These are phyloP conservation scores for Phytopythium sindhum DNA, from an alignment of 352 stramenopile genomes.

Conservation along the genomic window DNA sequence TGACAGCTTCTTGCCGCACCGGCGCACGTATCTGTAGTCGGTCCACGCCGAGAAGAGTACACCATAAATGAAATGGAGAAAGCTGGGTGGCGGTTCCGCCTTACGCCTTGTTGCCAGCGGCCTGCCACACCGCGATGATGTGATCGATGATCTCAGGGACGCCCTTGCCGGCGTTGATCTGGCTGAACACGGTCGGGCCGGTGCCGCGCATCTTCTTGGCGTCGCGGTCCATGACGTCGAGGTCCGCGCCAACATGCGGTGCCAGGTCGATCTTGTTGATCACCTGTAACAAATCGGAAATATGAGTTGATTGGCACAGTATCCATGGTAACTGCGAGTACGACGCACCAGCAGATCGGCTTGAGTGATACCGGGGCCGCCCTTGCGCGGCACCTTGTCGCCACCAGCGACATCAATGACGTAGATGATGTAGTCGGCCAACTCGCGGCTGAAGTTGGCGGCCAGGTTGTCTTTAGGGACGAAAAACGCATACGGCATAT, in stretches of 20 bases:
- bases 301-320: background rate
- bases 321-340: background rate
- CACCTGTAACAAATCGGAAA: constrained; percentile 68
- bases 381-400: constrained; percentile 98
- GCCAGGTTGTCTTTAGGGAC: constrained; percentile 93
- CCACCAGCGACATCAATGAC: constrained; percentile 98
- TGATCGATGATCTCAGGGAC: constrained; percentile 90
- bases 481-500: constrained; percentile 2
- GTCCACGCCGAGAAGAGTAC: no score
- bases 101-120: constrained; percentile 23
- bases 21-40: no score
- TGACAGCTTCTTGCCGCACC: background rate
- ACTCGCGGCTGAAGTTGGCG: constrained; percentile 96
- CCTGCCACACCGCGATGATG: constrained; percentile 43
- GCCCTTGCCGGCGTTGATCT: constrained; percentile 91
- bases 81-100: background rate
- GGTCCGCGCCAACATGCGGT: constrained; percentile 92
- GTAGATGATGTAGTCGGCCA: constrained; percentile 99
- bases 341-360: constrained; percentile 88
- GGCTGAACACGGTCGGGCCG: constrained; percentile 94
- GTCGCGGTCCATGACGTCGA: constrained; percentile 95
- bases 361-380: constrained; percentile 96
- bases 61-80: background rate
- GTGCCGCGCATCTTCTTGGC: constrained; percentile 92
- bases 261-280: constrained; percentile 99